A percentile compares a stretch with the other conserved stretches of the same genome.
Conservation (phyloP, 306 rosid species). For the Echinosophora koreensis region DNA sequence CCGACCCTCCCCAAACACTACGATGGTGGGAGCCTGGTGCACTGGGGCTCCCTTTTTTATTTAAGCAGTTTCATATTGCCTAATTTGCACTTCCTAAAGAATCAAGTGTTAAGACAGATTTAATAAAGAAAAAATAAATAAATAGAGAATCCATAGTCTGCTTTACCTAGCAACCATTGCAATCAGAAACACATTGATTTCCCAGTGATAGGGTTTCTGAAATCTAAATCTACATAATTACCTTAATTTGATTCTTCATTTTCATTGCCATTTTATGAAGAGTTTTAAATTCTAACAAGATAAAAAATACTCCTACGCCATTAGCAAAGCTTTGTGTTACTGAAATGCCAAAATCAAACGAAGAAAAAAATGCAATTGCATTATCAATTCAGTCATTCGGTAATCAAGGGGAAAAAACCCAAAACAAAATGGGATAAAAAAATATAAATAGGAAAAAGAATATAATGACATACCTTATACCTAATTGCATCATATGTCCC, state of each 20-base stretch:
- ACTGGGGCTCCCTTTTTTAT: neutral
- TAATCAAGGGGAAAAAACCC: neutral
- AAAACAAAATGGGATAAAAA: neutral
- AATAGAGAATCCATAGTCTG: neutral
- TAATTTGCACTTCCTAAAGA: neutral
- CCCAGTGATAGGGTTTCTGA: conserved; percentile 1
- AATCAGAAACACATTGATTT: conserved; percentile 12
- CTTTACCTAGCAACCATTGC: neutral
- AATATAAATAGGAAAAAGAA: too few relatives aligned
- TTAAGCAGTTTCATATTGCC: neutral
- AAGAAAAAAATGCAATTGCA: conserved; percentile 4
- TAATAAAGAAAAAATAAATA: too few relatives aligned
- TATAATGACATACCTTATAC: conserved; percentile 48
- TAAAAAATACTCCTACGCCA: neutral
- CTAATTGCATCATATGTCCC: conserved; percentile 65
- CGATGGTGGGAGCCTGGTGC: neutral
- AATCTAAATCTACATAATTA: conserved; percentile 4
- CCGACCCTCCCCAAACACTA: neutral
- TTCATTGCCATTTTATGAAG: neutral
- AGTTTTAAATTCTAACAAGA: neutral
- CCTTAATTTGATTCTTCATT: neutral
- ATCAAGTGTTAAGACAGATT: too few relatives aligned
- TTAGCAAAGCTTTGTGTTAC: conserved; percentile 2
- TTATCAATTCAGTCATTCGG: conserved; percentile 37
- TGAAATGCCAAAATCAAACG: conserved; percentile 16